Evolutionary conservation across 148 eudicot species (phyloP), one percentile per base, ranked within the genome.

Genomic region (Silene conica): DNA sequence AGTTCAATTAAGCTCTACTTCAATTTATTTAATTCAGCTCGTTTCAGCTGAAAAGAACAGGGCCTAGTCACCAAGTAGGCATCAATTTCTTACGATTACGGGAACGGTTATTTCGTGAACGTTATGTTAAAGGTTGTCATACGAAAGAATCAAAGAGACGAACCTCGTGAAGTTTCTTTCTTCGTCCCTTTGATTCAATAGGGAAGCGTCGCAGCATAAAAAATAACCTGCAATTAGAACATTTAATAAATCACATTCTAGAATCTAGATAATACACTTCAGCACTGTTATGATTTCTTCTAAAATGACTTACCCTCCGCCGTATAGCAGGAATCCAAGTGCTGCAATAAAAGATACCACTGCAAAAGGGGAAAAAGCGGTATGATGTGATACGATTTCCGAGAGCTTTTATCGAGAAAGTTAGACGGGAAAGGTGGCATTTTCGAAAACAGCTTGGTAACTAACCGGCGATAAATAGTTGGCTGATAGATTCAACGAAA

Each of bases 391-490:
- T 50, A 3, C 55, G 15, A 11, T 50, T 50, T 60, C 38, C 52
- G 43, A 20, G 60, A 31, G 63, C 6, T 71, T 59, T 31, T 26
- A 58, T 5, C 20, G 23, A 34, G 34, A n/a, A 62, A 62, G 25
- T 23, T 23, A 38, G 43, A 38, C 9, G 6, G 43, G 43, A 38
- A 38, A 38, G 43, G 43, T 38, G 43, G 0, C n/a, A n/a, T 58
- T 65, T 3, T 13, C 10, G 28, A 9, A 9, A 66, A 56, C 13
- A 15, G 50, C 41, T 6, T 25, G 31, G 57, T n/a, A 31, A 21
- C 82, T 75, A 45, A 91, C 98, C 94, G 81, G 98, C 94, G 68
- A 93, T 85, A 76, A 91, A 93, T 74, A 93, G 72, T 84, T 87
- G 87, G 59, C 88, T 91, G 56, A 89, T 58, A 70, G 82, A 86